These are phyloP conservation scores for Sextonia rubra DNA, from an alignment of 164 flowering plant genomes.

Conservation along the genomic window DNA sequence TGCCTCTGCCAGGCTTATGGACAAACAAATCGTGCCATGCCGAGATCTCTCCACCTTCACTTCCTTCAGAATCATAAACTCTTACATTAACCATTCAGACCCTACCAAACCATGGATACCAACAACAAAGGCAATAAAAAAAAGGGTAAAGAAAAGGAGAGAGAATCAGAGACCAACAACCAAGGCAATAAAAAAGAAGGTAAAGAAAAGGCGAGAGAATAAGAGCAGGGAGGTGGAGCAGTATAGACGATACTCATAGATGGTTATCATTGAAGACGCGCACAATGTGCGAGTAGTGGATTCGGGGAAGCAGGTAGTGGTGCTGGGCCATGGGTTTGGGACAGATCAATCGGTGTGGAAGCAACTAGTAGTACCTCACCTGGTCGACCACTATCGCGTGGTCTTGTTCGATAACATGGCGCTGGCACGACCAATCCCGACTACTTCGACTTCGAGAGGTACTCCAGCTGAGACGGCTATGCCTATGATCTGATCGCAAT, in stretches of 20 bases:
- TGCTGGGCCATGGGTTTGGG: conserved; percentile 53
- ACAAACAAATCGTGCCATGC: no score
- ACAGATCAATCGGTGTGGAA: conserved; percentile 61
- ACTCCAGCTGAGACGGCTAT: conserved; percentile 50
- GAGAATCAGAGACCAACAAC: no score
- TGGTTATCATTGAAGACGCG: conserved; percentile 51
- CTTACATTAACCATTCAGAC: no score
- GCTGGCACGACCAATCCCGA: conserved; percentile 61
- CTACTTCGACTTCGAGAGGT: conserved; percentile 58
- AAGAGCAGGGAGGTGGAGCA: neutral
- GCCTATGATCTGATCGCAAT: conserved; percentile 52
- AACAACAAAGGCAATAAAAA: no score
- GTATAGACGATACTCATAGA: no score
- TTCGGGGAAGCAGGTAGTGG: conserved; percentile 26
- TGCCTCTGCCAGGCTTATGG: no score
- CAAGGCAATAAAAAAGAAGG: no score
- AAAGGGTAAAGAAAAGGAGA: no score
- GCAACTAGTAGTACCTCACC: conserved; percentile 45
- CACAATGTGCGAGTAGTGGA: conserved; percentile 46
- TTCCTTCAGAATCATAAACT: no score
- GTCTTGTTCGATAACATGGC: conserved; percentile 54
- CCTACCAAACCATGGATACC: no score
- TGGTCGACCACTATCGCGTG: conserved; percentile 28
- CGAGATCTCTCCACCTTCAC: no score
- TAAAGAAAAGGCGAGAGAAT: neutral